Evolutionary conservation across 202 grass and related monocot genomes (phyloP).

Genomic region (Zizania palustris): DNA sequence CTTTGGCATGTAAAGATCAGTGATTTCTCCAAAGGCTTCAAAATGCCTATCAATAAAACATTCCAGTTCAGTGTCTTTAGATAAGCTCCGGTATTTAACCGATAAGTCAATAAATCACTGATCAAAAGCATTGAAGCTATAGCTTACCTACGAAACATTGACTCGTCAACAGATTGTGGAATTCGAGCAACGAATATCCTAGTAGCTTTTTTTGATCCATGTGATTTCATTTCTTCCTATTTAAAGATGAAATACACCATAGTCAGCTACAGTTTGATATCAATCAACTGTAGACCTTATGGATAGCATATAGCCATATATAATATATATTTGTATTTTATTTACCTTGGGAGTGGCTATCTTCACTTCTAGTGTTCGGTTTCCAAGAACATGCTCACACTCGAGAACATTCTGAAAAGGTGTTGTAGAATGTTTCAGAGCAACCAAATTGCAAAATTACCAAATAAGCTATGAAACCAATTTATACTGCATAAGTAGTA

Average conservation of each 20-base stretch:
- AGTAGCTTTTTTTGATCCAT: slow-evolving; percentile 78
- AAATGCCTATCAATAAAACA: slow-evolving; percentile 68
- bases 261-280: slow-evolving; percentile 7
- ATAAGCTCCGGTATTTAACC: not conserved
- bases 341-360: slow-evolving; percentile 87
- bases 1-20: slow-evolving; percentile 98
- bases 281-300: not conserved
- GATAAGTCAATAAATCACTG: not conserved
- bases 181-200: slow-evolving; percentile 95
- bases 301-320: not conserved
- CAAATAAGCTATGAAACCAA: slow-evolving; percentile 14
- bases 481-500: not conserved
- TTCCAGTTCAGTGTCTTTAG: slow-evolving; percentile 4
- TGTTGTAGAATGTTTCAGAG: slow-evolving; percentile 33
- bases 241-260: slow-evolving; percentile 26
- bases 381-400: slow-evolving; percentile 83
- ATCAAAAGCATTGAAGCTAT: slow-evolving; percentile 12
- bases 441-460: not conserved
- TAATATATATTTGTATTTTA: slow-evolving; percentile 11
- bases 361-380: slow-evolving; percentile 87
- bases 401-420: slow-evolving; percentile 75
- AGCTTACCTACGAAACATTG: slow-evolving; percentile 83
- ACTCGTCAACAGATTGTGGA: slow-evolving; percentile 72
- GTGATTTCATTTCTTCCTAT: slow-evolving; percentile 91
- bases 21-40: slow-evolving; percentile 91